These are phyloP conservation scores for Parachaetomium inaequale DNA, from an alignment of 495 filamentous ascomycete species.

Conservation along the genomic window DNA sequence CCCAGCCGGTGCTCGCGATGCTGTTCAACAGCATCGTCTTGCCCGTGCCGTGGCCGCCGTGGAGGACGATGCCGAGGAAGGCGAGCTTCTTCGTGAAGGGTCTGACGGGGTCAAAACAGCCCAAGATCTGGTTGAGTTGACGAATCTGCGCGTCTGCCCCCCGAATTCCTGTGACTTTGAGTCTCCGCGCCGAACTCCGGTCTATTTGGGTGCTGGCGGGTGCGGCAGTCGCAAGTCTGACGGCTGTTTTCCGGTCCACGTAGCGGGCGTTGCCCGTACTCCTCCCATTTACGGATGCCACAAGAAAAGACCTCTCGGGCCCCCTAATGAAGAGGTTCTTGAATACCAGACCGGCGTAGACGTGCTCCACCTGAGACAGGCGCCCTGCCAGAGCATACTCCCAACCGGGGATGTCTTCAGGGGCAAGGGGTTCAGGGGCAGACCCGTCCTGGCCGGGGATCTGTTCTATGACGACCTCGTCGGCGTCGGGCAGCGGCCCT, in stretches of 20 bases:
- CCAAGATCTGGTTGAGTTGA: conserved; percentile 63
- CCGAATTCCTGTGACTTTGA: conserved; percentile 51
- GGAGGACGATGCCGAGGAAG: conserved; percentile 62
- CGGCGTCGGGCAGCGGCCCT: conserved; percentile 36
- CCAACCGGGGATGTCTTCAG: conserved; percentile 29
- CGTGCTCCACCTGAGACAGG: conserved; percentile 43
- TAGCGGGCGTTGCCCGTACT: conserved; percentile 38
- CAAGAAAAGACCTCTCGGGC: conserved; percentile 44
- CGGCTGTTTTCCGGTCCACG: conserved; percentile 34
- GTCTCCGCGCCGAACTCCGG: conserved; percentile 22
- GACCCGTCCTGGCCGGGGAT: conserved; percentile 12
- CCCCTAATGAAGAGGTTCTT: conserved; percentile 44
- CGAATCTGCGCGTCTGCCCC: conserved; percentile 61
- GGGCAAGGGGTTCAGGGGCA: conserved; percentile 14
- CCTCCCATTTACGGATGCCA: conserved; percentile 46
- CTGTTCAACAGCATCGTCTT: conserved; percentile 68
- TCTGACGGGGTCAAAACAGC: conserved; percentile 47
- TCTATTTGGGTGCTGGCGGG: conserved; percentile 14
- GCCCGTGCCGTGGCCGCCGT: conserved; percentile 80
- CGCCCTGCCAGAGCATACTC: conserved; percentile 30
- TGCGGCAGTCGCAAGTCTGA: conserved; percentile 32
- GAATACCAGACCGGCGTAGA: conserved; percentile 49
- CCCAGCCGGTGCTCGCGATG: conserved; percentile 67
- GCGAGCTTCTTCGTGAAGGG: conserved; percentile 34
- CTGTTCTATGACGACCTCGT: conserved; percentile 39